A percentile compares a stretch with the other conserved stretches of the same genome.
These are phyloP conservation scores for Aspergillus clavatus DNA, from an alignment of 2,329 filamentous ascomycete genomes.

Conservation along the genomic window DNA sequence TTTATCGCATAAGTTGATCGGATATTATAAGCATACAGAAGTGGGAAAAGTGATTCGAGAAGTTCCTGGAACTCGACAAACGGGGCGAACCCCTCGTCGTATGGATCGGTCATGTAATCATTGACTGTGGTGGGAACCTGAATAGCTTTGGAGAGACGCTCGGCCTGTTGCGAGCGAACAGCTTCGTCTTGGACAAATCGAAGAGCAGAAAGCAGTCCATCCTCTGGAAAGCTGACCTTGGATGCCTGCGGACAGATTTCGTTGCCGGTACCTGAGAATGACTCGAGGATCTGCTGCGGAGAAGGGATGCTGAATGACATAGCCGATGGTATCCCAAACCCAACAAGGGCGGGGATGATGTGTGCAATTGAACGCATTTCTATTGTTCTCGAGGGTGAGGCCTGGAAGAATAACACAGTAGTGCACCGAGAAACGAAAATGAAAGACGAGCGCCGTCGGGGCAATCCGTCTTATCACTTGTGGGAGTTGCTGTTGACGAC, in stretches of 20 bases:
- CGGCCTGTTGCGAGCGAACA: slow-evolving; percentile 39
- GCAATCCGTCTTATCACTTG: background rate
- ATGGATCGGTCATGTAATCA: slow-evolving; percentile 41
- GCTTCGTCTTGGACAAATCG: slow-evolving; percentile 26
- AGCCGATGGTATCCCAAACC: slow-evolving; percentile 5
- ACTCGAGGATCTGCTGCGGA: slow-evolving; percentile 20
- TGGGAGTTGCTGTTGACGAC: no score
- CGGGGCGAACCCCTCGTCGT: slow-evolving; percentile 56
- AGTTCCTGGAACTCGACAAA: slow-evolving; percentile 53
- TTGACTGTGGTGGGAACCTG: slow-evolving; percentile 47
- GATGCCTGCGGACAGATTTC: slow-evolving; percentile 29
- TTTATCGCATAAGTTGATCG: background rate
- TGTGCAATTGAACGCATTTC: slow-evolving; percentile 1
- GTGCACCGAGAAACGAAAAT: background rate
- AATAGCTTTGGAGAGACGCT: slow-evolving; percentile 52
- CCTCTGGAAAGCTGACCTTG: slow-evolving; percentile 23
- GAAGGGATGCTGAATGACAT: slow-evolving; percentile 21
- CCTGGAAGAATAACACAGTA: background rate
- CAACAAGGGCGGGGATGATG: background rate
- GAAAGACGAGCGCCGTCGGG: background rate
- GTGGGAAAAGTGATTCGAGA: slow-evolving; percentile 49
- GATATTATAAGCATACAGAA: slow-evolving; percentile 34
- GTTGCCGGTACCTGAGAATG: slow-evolving; percentile 1
- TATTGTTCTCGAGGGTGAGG: background rate
- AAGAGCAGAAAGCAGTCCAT: slow-evolving; percentile 26